Evolutionary conservation across 306 rosid genomes (phyloP), one percentile per base, ranked within the genome.

Genomic region (Cucurbita pepo): DNA sequence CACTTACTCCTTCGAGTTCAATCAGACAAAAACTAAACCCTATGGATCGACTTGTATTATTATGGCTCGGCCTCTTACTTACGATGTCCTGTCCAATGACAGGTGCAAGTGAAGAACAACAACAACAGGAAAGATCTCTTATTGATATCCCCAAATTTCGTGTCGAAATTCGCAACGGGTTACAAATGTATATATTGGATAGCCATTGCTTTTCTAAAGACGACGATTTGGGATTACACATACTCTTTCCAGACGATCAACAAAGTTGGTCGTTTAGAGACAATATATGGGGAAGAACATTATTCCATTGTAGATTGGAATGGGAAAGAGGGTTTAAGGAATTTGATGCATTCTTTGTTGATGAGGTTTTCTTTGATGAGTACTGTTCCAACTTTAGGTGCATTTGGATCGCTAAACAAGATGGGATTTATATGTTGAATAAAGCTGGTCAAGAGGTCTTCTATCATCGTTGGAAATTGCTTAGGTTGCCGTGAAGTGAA

Each of bases 361-460:
- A 40, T 18, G 0, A 7, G 4, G 6, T 4, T 3, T 62, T 62
- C 30, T 0, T 38, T 0, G 0, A 4, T 3, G 0, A 63, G 0
- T 40, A 2, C 6, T 63, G 51, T 40, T 13, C 48, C 34, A 9
- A 38, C 15, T 1, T 0, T 7, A 0, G 0, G 2, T 63, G 70
- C n/a, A 15, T 38, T 16, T 63, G 50, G 50, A 0, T 8, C 1
- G 70, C 70, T 5, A 63, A n/a, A 38, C 51, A n/a, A 63, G 30
- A 40, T 40, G 70, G 51, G 4, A 8, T 63, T 40, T 36, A 60
- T 15, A 3, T 34, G 66, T 3, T 34, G 11, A 60, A 36, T 6
- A 5, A 3, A 6, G 66, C 10, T 36, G 45, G 22, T 14, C 21
- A 60, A 36, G 21, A 3, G 3, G 11, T 34, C 34, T 5, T 60